Base-by-base conservation (phyloP, 2,329 filamentous ascomycete species). In the Fusarium brevicatenulatum region DNA sequence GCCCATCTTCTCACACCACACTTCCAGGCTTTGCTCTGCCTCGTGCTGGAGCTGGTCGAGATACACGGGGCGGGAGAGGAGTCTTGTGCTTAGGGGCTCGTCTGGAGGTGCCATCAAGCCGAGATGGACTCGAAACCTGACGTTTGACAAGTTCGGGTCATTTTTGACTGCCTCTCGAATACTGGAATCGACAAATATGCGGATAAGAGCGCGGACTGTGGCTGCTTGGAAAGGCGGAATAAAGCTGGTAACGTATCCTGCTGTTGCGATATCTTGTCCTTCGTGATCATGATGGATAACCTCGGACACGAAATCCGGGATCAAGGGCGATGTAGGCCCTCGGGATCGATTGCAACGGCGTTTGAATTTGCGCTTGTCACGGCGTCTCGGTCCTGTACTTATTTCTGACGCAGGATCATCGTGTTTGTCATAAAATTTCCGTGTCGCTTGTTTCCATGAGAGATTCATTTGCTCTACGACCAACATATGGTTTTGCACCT, bases 41-140 rank as follows among this genome's bases (percentile, higher is more conserved):
- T 74, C 76, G 6, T n/a, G 18, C 13, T 34, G 43, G 4, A 78
- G 11, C 28, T 79, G 73, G 39, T 79, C 65, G 8, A 78, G 39
- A 53, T 78, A 78, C 28, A 58, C 74, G 8, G 72, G 66, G 2
- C 76, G 69, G 9, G 67, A 63, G 16, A 62, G 18, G 18, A 73
- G 23, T 7, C 55, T 34, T 12, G 36, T 13, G 21, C 13, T 65
- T 25, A 25, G 13, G 16, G 30, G 7, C 16, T 75, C 52, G 3
- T 42, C 7, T 6, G 4, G 21, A 7, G 73, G 32, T 9, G 54
- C 9, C 15, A 65, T 9, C 34, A 62, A 25, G 9, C 75, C 73
- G 19, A 77, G 43, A 5, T 28, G 53, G 1, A 72, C 23, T 9
- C 32, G n/a, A 9, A 77, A 21, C 12, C 63, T 65, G 16, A 71